Evolutionary conservation across 2,329 filamentous ascomycete genomes (phyloP).

Genomic region (Penicillium sp.): DNA sequence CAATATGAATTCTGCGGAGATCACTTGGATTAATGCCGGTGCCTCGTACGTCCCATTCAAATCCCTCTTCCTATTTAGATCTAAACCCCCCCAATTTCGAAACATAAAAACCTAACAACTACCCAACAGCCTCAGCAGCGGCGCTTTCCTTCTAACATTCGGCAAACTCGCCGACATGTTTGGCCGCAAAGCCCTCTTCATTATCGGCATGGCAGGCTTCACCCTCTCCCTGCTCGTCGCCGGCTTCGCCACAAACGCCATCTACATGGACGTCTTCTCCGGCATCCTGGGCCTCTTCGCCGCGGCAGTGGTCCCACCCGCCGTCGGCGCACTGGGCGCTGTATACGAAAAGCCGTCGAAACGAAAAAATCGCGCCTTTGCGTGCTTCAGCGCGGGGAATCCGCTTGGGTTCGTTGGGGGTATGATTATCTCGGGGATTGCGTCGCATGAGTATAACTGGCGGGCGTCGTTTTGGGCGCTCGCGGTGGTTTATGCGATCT

Average conservation of each 20-base stretch:
- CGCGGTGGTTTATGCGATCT: constrained; percentile 63
- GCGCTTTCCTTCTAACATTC: constrained; percentile 67
- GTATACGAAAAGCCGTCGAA: constrained; percentile 63
- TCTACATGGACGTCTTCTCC: constrained; percentile 64
- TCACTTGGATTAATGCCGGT: constrained; percentile 69
- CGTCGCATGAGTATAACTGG: constrained; percentile 64
- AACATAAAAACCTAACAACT: background rate
- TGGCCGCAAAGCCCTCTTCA: constrained; percentile 63
- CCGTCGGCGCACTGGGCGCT: constrained; percentile 64
- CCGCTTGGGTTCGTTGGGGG: constrained; percentile 60
- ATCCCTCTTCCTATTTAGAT: background rate
- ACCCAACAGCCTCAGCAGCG: constrained; percentile 57
- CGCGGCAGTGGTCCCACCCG: constrained; percentile 65
- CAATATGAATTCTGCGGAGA: constrained; percentile 64
- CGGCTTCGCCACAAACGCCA: constrained; percentile 61
- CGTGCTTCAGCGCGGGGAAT: constrained; percentile 62
- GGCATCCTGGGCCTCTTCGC: constrained; percentile 66
- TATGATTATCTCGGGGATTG: constrained; percentile 64
- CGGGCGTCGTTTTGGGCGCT: constrained; percentile 64
- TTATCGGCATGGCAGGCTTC: constrained; percentile 62
- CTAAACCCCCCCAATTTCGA: background rate
- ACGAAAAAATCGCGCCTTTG: constrained; percentile 67
- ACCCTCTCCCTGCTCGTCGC: constrained; percentile 59
- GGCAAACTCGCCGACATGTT: constrained; percentile 67
- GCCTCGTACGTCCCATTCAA: constrained; percentile 50